These are phyloP conservation scores for Alisma plantagoaquatica DNA, from an alignment of 106 monocot genomes.

Conservation along the genomic window DNA sequence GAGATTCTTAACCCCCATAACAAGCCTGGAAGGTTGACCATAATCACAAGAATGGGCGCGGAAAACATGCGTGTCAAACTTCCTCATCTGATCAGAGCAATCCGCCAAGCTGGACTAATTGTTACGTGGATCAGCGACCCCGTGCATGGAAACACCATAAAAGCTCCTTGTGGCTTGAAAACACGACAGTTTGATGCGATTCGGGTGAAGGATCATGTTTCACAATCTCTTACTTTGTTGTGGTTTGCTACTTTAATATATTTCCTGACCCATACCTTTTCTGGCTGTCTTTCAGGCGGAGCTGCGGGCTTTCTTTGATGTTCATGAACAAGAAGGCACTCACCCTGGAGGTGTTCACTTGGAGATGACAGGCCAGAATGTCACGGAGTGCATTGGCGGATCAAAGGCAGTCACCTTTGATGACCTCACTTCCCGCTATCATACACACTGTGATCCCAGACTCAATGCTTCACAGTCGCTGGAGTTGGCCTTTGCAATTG, in stretches of 20 bases:
- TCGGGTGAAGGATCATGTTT: constrained; percentile 19
- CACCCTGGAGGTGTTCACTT: constrained; percentile 52
- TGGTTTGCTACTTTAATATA: too few relatives aligned
- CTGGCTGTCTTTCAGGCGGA: constrained; percentile 23
- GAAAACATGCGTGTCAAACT: constrained; percentile 44
- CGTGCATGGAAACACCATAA: constrained; percentile 40
- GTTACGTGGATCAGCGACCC: constrained; percentile 70
- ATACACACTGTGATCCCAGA: constrained; percentile 39
- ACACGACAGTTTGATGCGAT: constrained; percentile 61
- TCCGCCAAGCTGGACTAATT: constrained; percentile 37
- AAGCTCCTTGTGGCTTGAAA: constrained; percentile 50
- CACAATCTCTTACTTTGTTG: neutral
- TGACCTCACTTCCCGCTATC: constrained; percentile 40
- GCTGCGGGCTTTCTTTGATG: constrained; percentile 55
- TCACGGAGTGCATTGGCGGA: constrained; percentile 57
- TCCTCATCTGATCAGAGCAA: constrained; percentile 44
- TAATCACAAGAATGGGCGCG: constrained; percentile 41
- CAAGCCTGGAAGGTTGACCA: constrained; percentile 50
- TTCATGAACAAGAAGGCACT: constrained; percentile 52
- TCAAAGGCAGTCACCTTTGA: constrained; percentile 45
- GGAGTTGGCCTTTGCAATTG: constrained; percentile 49
- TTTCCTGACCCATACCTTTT: neutral
- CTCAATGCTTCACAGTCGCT: constrained; percentile 59
- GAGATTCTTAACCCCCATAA: constrained; percentile 54
- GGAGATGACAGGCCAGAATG: constrained; percentile 72